Base-by-base conservation (phyloP, 257 asterid genomes). In the Verbena officinalis region DNA sequence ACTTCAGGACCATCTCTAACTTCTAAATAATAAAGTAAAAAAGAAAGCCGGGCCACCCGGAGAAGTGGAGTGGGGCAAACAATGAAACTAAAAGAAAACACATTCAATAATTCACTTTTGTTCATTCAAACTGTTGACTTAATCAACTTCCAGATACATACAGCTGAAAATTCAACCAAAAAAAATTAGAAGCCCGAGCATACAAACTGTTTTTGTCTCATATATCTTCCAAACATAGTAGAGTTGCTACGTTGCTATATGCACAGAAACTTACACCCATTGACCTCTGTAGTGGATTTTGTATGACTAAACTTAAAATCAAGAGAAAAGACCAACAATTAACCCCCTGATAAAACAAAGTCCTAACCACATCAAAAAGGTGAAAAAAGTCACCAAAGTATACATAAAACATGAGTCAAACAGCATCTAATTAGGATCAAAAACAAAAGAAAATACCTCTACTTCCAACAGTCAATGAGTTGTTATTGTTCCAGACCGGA, bases 401-500 rank as follows among this genome's bases (percentile, higher is more conserved):
- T 15, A 43, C 20, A 9, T 1, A 27, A 27, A 16, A 34, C 20
- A 9, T 0, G 16, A 43, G 12, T 63, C 22, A 30, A 42, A 54
- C 30, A n/a, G 16, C 15, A 30, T 21, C 57, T 46, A 19, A 42
- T n/a, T n/a, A n/a, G 21, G 30, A 53, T 1, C 24, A 17, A 15
- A 21, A 57, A 36, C 15, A 39, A n/a, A 15, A 11, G 54, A 27
- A 27, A 53, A 36, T n/a, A 91, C 98, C 98, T 83, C 96, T 78
- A 20, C 82, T 75, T 68, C 98, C 98, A 6, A 89, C 96, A 22
- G 98, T 80, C 80, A 92, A 73, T 5, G 97, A 78, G 68, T 87
- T 79, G 84, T 87, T 82, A 52, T 88, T 86, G 84, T 92, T 86
- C 90, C 90, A 92, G 1, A 89, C 97, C 0, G 98, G 98, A 68